phyloP scores from a whole-genome alignment of 1,284 basidiomycete species.

The Tilletia horrida region DNA sequence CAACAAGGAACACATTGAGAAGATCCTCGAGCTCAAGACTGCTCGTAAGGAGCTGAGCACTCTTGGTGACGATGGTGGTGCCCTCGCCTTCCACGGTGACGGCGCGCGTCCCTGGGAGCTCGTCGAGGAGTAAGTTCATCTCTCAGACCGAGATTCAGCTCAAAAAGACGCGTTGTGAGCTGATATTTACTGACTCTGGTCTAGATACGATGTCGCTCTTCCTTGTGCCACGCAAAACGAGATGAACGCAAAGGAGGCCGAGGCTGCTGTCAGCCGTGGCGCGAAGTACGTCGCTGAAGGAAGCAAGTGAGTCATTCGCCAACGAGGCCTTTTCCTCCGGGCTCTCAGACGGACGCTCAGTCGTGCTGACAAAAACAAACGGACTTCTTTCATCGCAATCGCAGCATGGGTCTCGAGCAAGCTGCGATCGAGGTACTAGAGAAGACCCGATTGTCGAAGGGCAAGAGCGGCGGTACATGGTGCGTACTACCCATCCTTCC shows the following conservation, averaged over 20 bases:
- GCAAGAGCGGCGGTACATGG: conserved; percentile 47
- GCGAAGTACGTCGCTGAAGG: conserved; percentile 74
- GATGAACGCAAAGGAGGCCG: conserved; percentile 68
- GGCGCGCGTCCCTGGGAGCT: conserved; percentile 72
- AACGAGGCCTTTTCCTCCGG: not conserved
- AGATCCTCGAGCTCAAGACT: conserved; percentile 63
- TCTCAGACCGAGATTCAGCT: not conserved
- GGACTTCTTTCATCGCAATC: not conserved
- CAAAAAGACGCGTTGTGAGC: not conserved
- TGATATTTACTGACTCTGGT: not conserved
- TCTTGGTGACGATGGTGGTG: conserved; percentile 30
- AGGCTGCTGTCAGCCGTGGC: conserved; percentile 68
- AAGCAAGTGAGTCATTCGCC: conserved; percentile 58
- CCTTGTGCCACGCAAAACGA: conserved; percentile 78
- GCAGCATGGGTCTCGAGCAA: conserved; percentile 49
- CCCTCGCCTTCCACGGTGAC: conserved; percentile 36
- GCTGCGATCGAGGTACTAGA: conserved; percentile 75
- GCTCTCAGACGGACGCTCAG: no score
- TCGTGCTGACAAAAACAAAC: not conserved
- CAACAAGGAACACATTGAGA: conserved; percentile 55
- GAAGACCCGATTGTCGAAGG: conserved; percentile 60
- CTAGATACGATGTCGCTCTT: conserved; percentile 66
- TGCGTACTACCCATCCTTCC: no score
- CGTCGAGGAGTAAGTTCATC: conserved; percentile 57
- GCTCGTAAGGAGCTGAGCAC: conserved; percentile 61